Percentiles rank a stretch among this genome's conserved stretches.
Evolutionary conservation across 192 early-diverging fungal genomes (phyloP).

Genomic region (Dispira simplex): DNA sequence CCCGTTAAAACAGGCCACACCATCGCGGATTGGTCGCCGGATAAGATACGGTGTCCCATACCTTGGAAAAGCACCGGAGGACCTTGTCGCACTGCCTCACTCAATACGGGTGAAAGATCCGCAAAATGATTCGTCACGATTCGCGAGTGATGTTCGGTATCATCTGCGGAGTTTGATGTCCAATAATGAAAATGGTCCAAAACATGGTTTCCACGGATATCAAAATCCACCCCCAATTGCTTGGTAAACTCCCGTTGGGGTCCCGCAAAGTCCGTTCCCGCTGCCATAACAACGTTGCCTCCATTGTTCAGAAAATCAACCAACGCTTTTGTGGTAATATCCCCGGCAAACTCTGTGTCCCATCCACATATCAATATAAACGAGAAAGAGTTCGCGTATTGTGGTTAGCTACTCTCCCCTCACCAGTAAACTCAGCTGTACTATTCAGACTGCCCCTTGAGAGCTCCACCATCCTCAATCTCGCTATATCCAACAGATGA

Average conservation of each 20-base stretch:
- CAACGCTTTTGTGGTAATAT: slow-evolving; percentile 35
- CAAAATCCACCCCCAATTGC: slow-evolving; percentile 82
- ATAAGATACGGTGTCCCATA: slow-evolving; percentile 50
- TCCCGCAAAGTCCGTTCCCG: slow-evolving; percentile 43
- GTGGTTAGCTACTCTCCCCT: too few species aligned
- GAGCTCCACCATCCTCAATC: too few species aligned
- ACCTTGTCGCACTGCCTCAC: slow-evolving; percentile 22
- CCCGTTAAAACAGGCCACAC: slow-evolving; percentile 43
- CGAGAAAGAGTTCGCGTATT: too few species aligned
- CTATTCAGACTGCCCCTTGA: too few species aligned
- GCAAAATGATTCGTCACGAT: slow-evolving; percentile 33
- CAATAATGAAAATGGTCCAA: slow-evolving; percentile 54
- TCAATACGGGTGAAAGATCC: slow-evolving; percentile 24
- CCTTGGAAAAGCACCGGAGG: slow-evolving; percentile 40
- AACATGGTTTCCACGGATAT: slow-evolving; percentile 47
- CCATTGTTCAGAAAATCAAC: slow-evolving; percentile 79
- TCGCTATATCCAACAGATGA: too few species aligned
- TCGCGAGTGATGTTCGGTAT: slow-evolving; percentile 32
- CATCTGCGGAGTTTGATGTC: slow-evolving; percentile 13
- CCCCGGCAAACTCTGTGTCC: slow-evolving; percentile 29
- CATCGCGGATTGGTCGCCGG: slow-evolving; percentile 40
- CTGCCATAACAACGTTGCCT: slow-evolving; percentile 76
- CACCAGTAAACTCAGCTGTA: too few species aligned
- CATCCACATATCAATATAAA: too few species aligned
- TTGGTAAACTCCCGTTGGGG: slow-evolving; percentile 63